A percentile compares a stretch with the other conserved stretches of the same genome.
Conservation (phyloP, 1,284 basidiomycete genomes). For the Sporisorium iseilematis-ciliati region DNA sequence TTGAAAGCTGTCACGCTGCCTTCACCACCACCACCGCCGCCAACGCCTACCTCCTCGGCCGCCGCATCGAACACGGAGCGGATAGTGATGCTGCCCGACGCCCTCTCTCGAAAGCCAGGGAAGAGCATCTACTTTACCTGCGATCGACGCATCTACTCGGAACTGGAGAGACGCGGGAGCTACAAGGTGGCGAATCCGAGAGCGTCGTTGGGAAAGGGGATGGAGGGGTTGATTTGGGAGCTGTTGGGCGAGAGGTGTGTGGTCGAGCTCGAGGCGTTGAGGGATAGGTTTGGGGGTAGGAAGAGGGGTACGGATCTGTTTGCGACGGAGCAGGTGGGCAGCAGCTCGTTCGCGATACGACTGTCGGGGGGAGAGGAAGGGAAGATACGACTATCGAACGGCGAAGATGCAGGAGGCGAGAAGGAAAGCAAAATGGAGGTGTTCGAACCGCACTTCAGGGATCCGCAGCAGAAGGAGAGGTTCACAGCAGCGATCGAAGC, state of each 20-base stretch:
- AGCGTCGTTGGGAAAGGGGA: slow-evolving; percentile 9
- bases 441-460: slow-evolving; percentile 16
- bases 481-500: not conserved
- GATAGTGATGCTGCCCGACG: slow-evolving; percentile 27
- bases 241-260: slow-evolving; percentile 33
- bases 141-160: slow-evolving; percentile 3
- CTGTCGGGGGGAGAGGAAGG: not conserved
- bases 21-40: not conserved
- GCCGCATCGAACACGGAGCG: not conserved
- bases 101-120: slow-evolving; percentile 19
- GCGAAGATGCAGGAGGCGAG: not conserved
- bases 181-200: slow-evolving; percentile 13
- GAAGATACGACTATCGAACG: not conserved
- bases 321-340: not conserved
- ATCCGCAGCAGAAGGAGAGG: not conserved
- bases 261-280: slow-evolving; percentile 19
- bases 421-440: not conserved
- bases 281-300: not conserved
- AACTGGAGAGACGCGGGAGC: not conserved
- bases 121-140: slow-evolving; percentile 26
- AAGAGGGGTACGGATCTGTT: slow-evolving; percentile 17
- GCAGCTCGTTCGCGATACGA: slow-evolving; percentile 1
- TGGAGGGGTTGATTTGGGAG: slow-evolving; percentile 9
- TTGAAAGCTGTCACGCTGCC: slow-evolving; percentile 30
- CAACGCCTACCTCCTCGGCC: not conserved